Percentiles rank a stretch among this genome's conserved stretches.
phyloP scores from a whole-genome alignment of 495 filamentous ascomycete genomes.

The Rusavskia elegans region DNA sequence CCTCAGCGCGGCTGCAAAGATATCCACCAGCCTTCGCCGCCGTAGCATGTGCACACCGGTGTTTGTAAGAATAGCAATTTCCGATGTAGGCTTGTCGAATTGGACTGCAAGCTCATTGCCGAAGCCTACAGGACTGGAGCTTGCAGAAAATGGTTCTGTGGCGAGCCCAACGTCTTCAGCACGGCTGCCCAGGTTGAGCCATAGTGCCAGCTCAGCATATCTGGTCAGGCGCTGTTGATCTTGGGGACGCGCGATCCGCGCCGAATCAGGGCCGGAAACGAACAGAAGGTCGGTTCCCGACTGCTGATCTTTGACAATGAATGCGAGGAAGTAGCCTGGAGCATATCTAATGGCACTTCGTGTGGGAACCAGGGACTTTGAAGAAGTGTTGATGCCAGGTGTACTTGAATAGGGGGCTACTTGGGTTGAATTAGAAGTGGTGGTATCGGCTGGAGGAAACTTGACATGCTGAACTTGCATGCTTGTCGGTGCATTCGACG shows the following conservation, averaged over 20 bases:
- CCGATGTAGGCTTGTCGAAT: constrained; percentile 63
- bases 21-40: constrained; percentile 73
- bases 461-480: constrained; percentile 96
- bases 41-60: constrained; percentile 73
- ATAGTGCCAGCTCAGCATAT: constrained; percentile 55
- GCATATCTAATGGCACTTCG: constrained; percentile 50
- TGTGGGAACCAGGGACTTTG: constrained; percentile 19
- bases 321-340: constrained; percentile 83
- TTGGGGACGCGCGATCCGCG: constrained; percentile 46
- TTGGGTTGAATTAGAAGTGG: constrained; percentile 3
- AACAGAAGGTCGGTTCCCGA: constrained; percentile 52
- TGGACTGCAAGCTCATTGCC: constrained; percentile 92
- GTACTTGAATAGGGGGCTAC: constrained; percentile 4
- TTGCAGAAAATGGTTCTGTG: constrained; percentile 51
- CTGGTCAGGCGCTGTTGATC: constrained; percentile 34
- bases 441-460: constrained; percentile 53
- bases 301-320: constrained; percentile 39
- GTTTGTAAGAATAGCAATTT: constrained; percentile 83
- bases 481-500: constrained; percentile 59
- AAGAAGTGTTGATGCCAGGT: constrained; percentile 15
- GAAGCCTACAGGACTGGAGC: constrained; percentile 59
- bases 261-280: constrained; percentile 73
- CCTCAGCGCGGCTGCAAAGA: constrained; percentile 70
- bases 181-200: constrained; percentile 51
- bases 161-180: constrained; percentile 65